Base-by-base conservation (phyloP, 2,329 filamentous ascomycete genomes). In the Orbilia oligospora region DNA sequence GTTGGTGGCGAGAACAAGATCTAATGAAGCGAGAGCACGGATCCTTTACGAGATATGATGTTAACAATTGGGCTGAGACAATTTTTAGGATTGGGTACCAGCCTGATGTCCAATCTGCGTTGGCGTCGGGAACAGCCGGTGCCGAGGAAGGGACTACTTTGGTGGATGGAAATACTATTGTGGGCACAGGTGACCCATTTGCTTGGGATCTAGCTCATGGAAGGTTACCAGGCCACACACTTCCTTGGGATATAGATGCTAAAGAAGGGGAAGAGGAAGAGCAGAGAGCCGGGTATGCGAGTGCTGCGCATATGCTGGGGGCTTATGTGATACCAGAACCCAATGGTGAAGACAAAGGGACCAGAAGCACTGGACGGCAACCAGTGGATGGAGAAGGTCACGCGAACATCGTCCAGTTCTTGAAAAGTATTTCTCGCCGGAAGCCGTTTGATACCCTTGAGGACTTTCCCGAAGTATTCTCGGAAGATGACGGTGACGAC, bases 141-240 rank as follows among this genome's bases (percentile, higher is more conserved):
- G n/a, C 5, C 1, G 18, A 20, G 22, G 72, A 76, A n/a, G 30
- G 46, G 5, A 69, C 71, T 18, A 20, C 12, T 18, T 14, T 9
- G 5, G 33, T 5, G n/a, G 22, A 38, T 20, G 10, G 33, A 10
- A 51, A 30, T 30, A 30, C 36, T 1, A 49, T 76, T 3, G 64
- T 71, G 14, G 72, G 72, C 22, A 53, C 72, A 0, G 72, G 72
- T 3, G 72, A 76, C 18, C 20, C 27, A 5, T 76, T 44, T 51
- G 51, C 48, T 9, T 76, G 72, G 72, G 30, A 76, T 53, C 24
- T 67, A 0, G 18, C 48, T 5, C 56, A 67, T 20, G 72, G 72
- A 6, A 36, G 44, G n/a, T 24, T 76, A 30, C 18, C 56, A 6
- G 27, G 14, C 1, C 20, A 41, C 5, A 18, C 38, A 18, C 66